Evolutionary conservation across 768 basidiomycete genomes (phyloP).

Genomic region (Termitomyces sp.): DNA sequence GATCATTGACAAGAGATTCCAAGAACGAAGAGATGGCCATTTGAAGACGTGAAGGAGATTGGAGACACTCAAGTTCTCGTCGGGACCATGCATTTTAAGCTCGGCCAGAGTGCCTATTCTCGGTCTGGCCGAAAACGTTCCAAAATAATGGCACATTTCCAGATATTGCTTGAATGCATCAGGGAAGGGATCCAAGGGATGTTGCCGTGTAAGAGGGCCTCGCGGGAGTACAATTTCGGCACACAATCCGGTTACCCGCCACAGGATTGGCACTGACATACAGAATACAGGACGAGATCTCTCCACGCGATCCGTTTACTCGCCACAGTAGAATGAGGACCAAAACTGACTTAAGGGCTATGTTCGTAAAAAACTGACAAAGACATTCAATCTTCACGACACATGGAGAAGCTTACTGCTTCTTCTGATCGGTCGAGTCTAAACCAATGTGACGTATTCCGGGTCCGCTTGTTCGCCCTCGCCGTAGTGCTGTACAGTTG

Average conservation of each 20-base stretch:
- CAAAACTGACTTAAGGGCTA: neutral
- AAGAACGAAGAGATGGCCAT: conserved; percentile 11
- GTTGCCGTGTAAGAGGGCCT: neutral
- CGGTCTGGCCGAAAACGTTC: conserved; percentile 1
- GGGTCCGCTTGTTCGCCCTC: neutral
- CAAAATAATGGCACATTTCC: neutral
- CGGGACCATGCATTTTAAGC: conserved; percentile 3
- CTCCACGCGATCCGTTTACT: neutral
- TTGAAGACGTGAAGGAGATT: conserved; percentile 1
- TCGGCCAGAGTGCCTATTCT: neutral
- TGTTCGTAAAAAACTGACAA: neutral
- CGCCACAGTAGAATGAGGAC: neutral
- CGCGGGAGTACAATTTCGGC: neutral
- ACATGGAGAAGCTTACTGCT: neutral
- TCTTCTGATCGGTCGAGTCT: neutral
- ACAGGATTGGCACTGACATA: neutral
- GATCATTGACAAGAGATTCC: conserved; percentile 11
- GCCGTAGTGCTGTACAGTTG: neutral
- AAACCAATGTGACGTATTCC: neutral
- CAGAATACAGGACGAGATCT: neutral
- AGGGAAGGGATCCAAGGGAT: neutral
- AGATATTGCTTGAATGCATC: conserved; percentile 6
- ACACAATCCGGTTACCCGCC: neutral
- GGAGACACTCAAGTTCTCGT: neutral
- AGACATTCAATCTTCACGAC: neutral